phyloP scores from a whole-genome alignment of 179 eudicot genomes.

The Kewa caespitosa region DNA sequence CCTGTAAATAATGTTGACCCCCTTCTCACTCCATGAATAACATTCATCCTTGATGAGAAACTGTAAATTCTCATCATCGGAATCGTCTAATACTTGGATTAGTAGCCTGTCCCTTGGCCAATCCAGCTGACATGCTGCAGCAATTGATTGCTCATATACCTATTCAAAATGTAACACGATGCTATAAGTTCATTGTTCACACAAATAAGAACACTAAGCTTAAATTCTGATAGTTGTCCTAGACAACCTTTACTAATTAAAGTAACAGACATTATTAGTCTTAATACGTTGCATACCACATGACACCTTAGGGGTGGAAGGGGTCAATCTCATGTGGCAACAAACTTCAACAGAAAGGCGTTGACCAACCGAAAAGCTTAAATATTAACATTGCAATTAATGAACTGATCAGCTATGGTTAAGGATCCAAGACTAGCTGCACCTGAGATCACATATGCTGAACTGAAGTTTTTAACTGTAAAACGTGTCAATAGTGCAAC shows the following conservation, averaged over 20 bases:
- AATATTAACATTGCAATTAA: neutral
- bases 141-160: constrained; percentile 63
- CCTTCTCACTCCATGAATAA: constrained; percentile 55
- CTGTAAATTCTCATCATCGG: constrained; percentile 55
- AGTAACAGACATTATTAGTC: too few species aligned
- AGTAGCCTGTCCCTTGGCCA: constrained; percentile 62
- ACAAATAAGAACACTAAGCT: too few species aligned
- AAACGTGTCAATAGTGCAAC: neutral
- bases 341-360: neutral
- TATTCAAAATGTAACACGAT: constrained; percentile 11
- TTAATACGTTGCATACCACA: too few species aligned
- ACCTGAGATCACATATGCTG: neutral
- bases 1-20: constrained; percentile 68
- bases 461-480: neutral
- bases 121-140: constrained; percentile 58
- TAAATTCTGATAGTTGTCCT: too few species aligned
- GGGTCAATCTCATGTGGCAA: too few species aligned
- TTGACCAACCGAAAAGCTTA: neutral
- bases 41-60: constrained; percentile 53
- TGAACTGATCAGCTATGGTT: constrained; percentile 7
- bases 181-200: too few species aligned
- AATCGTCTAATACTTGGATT: constrained; percentile 64
- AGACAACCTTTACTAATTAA: too few species aligned
- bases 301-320: too few species aligned
- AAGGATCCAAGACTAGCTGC: constrained; percentile 11